A percentile compares a stretch with the other conserved stretches of the same genome.
Evolutionary conservation across 495 filamentous ascomycete genomes (phyloP).

Genomic region (Annulohypoxylon moriforme): DNA sequence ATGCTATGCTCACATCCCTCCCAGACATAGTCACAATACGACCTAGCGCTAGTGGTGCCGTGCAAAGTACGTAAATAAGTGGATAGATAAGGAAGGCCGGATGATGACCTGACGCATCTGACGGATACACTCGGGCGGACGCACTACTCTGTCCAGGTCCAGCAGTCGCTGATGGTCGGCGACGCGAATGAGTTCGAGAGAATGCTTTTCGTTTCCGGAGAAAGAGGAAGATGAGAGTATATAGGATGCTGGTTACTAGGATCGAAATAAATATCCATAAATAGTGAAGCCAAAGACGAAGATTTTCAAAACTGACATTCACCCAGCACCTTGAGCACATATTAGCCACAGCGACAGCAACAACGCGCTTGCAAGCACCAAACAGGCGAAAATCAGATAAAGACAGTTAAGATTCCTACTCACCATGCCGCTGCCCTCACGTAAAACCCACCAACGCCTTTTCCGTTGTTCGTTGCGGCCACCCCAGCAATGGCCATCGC

Average conservation of each 20-base stretch:
- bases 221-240: conserved; percentile 71
- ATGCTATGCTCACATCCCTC: conserved; percentile 62
- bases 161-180: conserved; percentile 15
- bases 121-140: conserved; percentile 28
- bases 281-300: conserved; percentile 80
- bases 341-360: conserved; percentile 1
- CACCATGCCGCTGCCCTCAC: conserved; percentile 73
- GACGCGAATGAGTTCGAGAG: conserved; percentile 17
- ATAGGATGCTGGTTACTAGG: conserved; percentile 71
- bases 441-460: conserved; percentile 63
- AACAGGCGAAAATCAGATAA: neutral
- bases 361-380: neutral
- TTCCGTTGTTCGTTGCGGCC: conserved; percentile 60
- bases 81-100: conserved; percentile 81
- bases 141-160: conserved; percentile 1
- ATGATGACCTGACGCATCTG: conserved; percentile 58
- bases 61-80: conserved; percentile 76
- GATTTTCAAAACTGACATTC: conserved; percentile 65
- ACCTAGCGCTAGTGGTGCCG: conserved; percentile 74
- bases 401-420: conserved; percentile 39
- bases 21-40: conserved; percentile 74
- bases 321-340: conserved; percentile 70
- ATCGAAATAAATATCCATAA: conserved; percentile 82
- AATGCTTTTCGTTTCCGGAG: conserved; percentile 52
- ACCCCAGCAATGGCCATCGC: conserved; percentile 67